Percentiles rank a stretch among this genome's conserved stretches.
Evolutionary conservation across 23 red algal species (phyloP).

Genomic region (Gracilaria caudata): DNA sequence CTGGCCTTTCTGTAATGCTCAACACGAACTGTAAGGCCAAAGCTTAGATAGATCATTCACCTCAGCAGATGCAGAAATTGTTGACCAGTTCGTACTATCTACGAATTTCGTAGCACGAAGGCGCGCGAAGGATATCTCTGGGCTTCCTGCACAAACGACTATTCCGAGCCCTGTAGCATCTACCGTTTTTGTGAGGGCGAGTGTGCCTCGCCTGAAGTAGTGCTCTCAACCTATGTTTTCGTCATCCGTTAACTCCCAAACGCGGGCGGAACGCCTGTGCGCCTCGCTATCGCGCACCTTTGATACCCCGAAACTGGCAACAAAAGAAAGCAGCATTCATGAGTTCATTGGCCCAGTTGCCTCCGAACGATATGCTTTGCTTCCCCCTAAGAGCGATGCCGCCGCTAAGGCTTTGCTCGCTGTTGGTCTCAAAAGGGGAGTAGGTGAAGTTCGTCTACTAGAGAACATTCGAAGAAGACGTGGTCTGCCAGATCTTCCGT

Average conservation of each 20-base stretch:
- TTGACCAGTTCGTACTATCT: no score
- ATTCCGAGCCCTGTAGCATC: no score
- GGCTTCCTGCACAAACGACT: no score
- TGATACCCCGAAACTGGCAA: constrained; percentile 7
- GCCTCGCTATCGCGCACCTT: constrained; percentile 30
- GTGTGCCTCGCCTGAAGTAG: not conserved
- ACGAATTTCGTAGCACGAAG: no score
- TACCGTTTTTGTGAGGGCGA: not conserved
- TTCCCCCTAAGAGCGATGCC: constrained; percentile 27
- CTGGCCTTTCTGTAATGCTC: not conserved
- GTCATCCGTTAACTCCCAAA: not conserved
- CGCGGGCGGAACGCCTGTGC: constrained; percentile 2
- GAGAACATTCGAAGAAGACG: constrained; percentile 30
- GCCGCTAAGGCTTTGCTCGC: constrained; percentile 36
- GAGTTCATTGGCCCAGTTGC: constrained; percentile 40
- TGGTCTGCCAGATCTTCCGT: not conserved
- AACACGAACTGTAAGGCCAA: no score
- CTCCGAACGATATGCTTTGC: constrained; percentile 34
- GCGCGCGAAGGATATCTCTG: not conserved
- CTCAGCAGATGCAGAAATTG: no score
- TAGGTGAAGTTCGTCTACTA: constrained; percentile 19
- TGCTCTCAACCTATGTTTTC: not conserved
- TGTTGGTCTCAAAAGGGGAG: constrained; percentile 27
- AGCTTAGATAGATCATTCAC: no score
- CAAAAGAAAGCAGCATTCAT: constrained; percentile 7